Evolutionary conservation across 1,284 basidiomycete species (phyloP), one percentile per base, ranked within the genome.

Genomic region (Malassezia sympodialis): DNA sequence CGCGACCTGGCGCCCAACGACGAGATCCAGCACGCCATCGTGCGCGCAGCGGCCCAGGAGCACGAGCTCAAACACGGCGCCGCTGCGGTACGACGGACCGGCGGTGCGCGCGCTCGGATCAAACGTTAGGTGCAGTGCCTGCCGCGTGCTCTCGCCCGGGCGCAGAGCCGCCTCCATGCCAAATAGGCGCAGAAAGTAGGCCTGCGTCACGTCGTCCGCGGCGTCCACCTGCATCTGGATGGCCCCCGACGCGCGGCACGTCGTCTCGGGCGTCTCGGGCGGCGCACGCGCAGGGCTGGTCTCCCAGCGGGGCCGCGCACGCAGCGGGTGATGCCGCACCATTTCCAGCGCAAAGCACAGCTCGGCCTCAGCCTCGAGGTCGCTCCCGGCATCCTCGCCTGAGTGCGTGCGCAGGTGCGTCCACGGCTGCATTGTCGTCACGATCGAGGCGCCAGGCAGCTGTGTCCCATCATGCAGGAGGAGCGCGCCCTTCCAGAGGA

Each of bases 321-420:
- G 55, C 0, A 72, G 55, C 6, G 68, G 61, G 12, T 61, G 57
- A 48, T 72, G 67, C 4, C 69, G 66, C 6, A 72, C 63, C 68
- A 72, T 72, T 51, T 72, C 68, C 26, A 72, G 53, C 0, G 69
- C 67, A 23, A 72, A 50, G 50, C 68, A 67, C 26, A 72, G 51
- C 24, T 66, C 69, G n/a, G 63, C 67, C 31, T 71, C 68, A 21
- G 58, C 61, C 45, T 61, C 58, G 27, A 45, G 37, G 23, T 15
- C 39, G 21, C 23, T 26, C 10, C 11, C 37, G 8, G 42, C 8
- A 14, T 45, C 26, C 11, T 48, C 34, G n/a, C 42, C 15, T 14
- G 34, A 19, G 12, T 26, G 34, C 39, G 47, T 26, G 17, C 42
- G 41, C n/a, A 43, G 27, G 28, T 41, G 42, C 23, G 41, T 40